Evolutionary conservation across 352 stramenopile genomes (phyloP).

Genomic region (Peronospora tabacina): DNA sequence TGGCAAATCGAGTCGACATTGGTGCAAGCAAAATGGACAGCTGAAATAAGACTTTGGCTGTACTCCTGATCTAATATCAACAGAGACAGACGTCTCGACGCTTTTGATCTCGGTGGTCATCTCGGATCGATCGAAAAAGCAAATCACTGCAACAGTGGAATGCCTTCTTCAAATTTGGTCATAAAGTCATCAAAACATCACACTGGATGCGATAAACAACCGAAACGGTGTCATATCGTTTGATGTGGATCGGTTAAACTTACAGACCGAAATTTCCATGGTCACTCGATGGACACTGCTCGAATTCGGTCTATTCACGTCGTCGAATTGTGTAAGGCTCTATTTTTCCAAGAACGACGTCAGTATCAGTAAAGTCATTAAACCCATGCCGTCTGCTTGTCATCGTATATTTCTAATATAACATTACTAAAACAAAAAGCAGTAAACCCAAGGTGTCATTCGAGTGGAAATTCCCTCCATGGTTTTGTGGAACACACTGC

Average conservation of each 20-base stretch:
- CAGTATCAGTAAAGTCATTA: background rate
- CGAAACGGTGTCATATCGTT: background rate
- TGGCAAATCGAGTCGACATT: constrained; percentile 23
- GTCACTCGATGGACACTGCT: too few relatives aligned
- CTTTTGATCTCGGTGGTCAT: constrained; percentile 22
- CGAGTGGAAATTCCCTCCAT: constrained; percentile 20
- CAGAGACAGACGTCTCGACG: constrained; percentile 17
- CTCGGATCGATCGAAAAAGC: background rate
- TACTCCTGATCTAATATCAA: constrained; percentile 13
- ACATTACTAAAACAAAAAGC: background rate
- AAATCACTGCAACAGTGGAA: background rate
- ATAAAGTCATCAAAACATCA: background rate
- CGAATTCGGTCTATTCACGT: background rate
- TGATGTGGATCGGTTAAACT: background rate
- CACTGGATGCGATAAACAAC: background rate
- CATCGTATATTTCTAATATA: background rate
- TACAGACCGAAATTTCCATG: background rate
- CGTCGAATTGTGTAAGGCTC: background rate
- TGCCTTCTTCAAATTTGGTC: background rate
- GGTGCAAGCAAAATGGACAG: constrained; percentile 21
- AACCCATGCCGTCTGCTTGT: background rate
- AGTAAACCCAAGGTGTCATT: constrained; percentile 22
- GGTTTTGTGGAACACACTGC: constrained; percentile 17
- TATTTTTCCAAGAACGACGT: background rate
- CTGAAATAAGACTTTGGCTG: constrained; percentile 16